These are phyloP conservation scores for Przewalskia tangutica DNA, from an alignment of 257 asterid species.

Conservation along the genomic window DNA sequence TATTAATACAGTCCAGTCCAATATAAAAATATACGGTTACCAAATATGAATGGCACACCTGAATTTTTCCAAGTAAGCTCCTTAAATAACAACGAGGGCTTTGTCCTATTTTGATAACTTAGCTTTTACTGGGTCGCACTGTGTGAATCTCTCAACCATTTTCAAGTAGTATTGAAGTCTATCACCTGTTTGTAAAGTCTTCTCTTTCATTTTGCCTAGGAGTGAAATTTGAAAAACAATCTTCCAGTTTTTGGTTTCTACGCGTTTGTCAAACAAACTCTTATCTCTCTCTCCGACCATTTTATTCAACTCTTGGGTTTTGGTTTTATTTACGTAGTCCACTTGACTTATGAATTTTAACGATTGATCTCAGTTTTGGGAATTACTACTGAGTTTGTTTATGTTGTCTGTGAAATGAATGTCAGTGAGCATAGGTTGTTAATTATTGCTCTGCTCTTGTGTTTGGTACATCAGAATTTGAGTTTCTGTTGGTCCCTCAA, in stretches of 20 bases:
- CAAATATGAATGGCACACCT: constrained; percentile 5
- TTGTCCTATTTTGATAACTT: background rate
- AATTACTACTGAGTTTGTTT: constrained; percentile 10
- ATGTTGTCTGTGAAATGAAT: constrained; percentile 15
- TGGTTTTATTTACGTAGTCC: background rate
- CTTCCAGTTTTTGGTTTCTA: background rate
- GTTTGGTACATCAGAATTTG: constrained; percentile 16
- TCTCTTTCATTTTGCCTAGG: too few relatives aligned
- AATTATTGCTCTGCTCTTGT: constrained; percentile 10
- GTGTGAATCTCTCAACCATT: background rate
- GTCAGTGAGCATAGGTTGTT: constrained; percentile 3
- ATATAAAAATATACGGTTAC: too few relatives aligned
- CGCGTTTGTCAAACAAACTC: constrained; percentile 1
- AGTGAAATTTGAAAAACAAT: too few relatives aligned
- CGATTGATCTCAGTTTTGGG: constrained; percentile 9
- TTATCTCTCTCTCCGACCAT: too few relatives aligned
- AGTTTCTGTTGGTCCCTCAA: constrained; percentile 28
- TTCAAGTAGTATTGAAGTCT: background rate
- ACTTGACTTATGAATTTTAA: constrained; percentile 15
- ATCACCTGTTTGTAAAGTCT: background rate
- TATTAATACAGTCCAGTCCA: too few relatives aligned
- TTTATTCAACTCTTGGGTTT: background rate
- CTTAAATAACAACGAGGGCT: background rate
- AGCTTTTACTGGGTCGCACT: constrained; percentile 4
- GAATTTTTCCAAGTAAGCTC: constrained; percentile 11